Percentiles rank a stretch among this genome's conserved stretches.
Evolutionary conservation across 805 yeast species (phyloP).

Genomic region (Isabelozyma pseudorhagii): DNA sequence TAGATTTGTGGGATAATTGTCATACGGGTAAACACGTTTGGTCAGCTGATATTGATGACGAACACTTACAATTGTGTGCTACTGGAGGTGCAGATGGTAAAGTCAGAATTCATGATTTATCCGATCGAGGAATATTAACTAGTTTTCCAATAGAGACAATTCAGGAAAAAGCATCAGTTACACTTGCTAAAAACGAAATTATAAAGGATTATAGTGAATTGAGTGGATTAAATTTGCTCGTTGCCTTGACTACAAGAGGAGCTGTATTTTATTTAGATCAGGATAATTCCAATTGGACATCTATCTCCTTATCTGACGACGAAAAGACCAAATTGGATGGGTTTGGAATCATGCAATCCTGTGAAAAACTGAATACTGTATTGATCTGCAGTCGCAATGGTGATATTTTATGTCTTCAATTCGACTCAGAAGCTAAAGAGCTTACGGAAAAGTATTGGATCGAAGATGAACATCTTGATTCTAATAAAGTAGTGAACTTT

Average conservation of each 20-base stretch:
- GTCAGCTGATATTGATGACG: slow-evolving; percentile 62
- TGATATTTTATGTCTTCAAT: slow-evolving; percentile 37
- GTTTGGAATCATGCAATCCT: slow-evolving; percentile 43
- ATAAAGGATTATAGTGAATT: slow-evolving; percentile 60
- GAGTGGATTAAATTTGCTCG: slow-evolving; percentile 32
- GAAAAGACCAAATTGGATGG: slow-evolving; percentile 25
- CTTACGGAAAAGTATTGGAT: slow-evolving; percentile 24
- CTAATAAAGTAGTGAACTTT: slow-evolving; percentile 51
- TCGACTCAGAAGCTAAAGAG: slow-evolving; percentile 5
- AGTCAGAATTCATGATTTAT: slow-evolving; percentile 59
- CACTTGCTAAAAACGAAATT: slow-evolving; percentile 46
- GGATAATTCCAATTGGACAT: slow-evolving; percentile 19
- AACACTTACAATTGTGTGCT: slow-evolving; percentile 47
- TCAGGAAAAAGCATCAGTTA: slow-evolving; percentile 15
- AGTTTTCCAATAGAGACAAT: slow-evolving; percentile 34
- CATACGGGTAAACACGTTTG: slow-evolving; percentile 87
- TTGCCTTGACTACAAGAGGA: slow-evolving; percentile 62
- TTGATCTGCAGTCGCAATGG: slow-evolving; percentile 34
- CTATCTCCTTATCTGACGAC: slow-evolving; percentile 7
- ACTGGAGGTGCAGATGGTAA: slow-evolving; percentile 96
- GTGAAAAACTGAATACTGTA: slow-evolving; percentile 26
- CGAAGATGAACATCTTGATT: slow-evolving; percentile 15
- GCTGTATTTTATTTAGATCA: slow-evolving; percentile 36
- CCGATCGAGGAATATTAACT: slow-evolving; percentile 6
- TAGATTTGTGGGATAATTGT: slow-evolving; percentile 52